Base-by-base conservation (phyloP, 257 asterid species). In the Fraxinus excelsior region DNA sequence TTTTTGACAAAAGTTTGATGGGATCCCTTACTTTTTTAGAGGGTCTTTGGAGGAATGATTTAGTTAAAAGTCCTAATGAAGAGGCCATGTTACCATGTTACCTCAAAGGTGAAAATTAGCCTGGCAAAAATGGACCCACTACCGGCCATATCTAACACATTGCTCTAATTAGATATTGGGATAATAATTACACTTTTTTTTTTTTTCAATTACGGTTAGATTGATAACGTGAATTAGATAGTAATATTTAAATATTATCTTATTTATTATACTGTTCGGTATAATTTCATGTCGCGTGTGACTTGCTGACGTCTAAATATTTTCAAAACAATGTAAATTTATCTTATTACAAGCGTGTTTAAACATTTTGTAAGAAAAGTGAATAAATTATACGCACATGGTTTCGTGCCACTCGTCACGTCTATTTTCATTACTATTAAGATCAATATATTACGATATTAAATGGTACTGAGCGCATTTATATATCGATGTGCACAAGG, bases 41-140 rank as follows among this genome's bases (percentile, higher is more conserved):
- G 72, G 70, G 85, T 81, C 82, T 74, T 81, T 73, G 66, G 80
- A 34, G 76, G 56, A 86, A 86, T 86, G 83, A 86, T 86, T 81
- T 11, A 42, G 56, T 76, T 51, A 71, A 77, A 85, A 74, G 83
- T 40, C 74, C 49, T 35, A 42, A 74, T 51, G 67, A 85, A 88
- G 72, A 77, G 80, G 40, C 86, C 93, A 90, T 83, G 91, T 86
- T 87, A 88, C 87, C 76, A 84, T 87, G 92, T 82, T 88, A 82
- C 90, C 79, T 71, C 35, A 83, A 87, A 87, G 91, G 58, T 84
- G 82, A 71, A 85, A 86, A 76, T 77, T 81, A 21, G 80, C 34
- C 83, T 79, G 79, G 73, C 86, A 68, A 71, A 4, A 23, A 0
- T 82, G 90, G 91, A 70, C 91, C 91, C 86, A 73, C 67, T 14